Conservation (phyloP, 768 basidiomycete species). For the Favolaschia claudopus region DNA sequence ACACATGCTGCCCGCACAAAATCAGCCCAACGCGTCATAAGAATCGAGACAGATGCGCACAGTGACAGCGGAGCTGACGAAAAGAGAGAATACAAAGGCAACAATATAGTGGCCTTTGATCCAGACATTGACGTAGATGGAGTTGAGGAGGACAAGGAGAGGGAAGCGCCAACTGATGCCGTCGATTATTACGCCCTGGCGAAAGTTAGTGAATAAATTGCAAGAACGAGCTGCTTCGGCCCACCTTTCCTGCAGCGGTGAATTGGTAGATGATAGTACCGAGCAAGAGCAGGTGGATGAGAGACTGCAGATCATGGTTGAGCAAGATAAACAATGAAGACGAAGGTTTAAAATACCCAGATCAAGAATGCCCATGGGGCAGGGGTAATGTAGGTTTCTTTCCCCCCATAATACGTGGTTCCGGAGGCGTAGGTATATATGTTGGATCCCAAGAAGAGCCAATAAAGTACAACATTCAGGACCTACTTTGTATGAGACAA, state of each 20-base stretch:
- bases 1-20: conserved; percentile 73
- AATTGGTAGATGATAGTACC: conserved; percentile 93
- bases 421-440: conserved; percentile 83
- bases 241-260: conserved; percentile 78
- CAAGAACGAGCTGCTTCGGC: too few species aligned
- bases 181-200: conserved; percentile 81
- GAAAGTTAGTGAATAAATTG: too few species aligned
- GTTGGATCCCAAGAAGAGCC: conserved; percentile 90
- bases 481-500: conserved; percentile 53
- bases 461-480: conserved; percentile 82
- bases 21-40: conserved; percentile 40
- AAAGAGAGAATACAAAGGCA: conserved; percentile 88
- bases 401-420: conserved; percentile 68
- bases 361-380: conserved; percentile 92
- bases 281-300: conserved; percentile 90
- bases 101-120: conserved; percentile 74
- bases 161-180: conserved; percentile 93
- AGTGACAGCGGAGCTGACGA: conserved; percentile 79
- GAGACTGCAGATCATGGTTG: too few species aligned
- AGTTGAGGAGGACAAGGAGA: conserved; percentile 84
- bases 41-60: conserved; percentile 34
- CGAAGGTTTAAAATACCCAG: conserved; percentile 62
- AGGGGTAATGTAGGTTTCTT: conserved; percentile 95
- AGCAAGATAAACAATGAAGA: too few species aligned
- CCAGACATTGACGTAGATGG: conserved; percentile 91